Base-by-base conservation (phyloP, 768 basidiomycete genomes). In the Phanerochaete sordida region DNA sequence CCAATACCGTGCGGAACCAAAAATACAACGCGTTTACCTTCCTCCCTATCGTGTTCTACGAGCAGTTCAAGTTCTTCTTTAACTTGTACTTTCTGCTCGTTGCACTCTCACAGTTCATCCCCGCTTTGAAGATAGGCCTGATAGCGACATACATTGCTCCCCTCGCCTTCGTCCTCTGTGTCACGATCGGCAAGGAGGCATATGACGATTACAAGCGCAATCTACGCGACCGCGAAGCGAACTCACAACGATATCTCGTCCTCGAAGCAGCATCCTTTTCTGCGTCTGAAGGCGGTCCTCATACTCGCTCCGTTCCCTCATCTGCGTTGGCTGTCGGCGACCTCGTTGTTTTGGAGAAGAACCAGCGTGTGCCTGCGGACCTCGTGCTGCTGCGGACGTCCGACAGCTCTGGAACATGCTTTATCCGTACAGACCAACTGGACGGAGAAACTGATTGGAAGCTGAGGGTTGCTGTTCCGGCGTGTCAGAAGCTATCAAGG, bases 381-480 rank as follows among this genome's bases (percentile, higher is more conserved):
- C 80, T 98, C 68, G 84, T 98, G 11, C 79, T 99, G 11, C 79
- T 99, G 11, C 84, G 87, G 45, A 98, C 97, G 0, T 88, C 87
- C 3, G 96, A 99, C 67, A 75, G 84, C 2, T 88, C 89, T 26
- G 97, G 97, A 2, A 95, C 95, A 1, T 98, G 96, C 72, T 99
- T 98, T 73, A 93, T 99, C 62, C 84, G 97, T 11, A 99, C 96
- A 1, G 97, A 99, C 74, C 97, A 98, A 69, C 80, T 99, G 28
- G 97, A 99, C 64, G 97, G 97, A 45, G 97, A 99, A 75, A 99
- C 97, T 3, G 97, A 99, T 68, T 98, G 97, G 97, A 99, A 99
- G 72, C 78, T 98, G 51, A 84, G 92, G 3, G 91, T 97, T 1
- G 95, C 96, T 1, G 87, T 96, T 0, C 83, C 89, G 2, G 82